Evolutionary conservation across 306 rosid genomes (phyloP).

Genomic region (Castanea mollissima): DNA sequence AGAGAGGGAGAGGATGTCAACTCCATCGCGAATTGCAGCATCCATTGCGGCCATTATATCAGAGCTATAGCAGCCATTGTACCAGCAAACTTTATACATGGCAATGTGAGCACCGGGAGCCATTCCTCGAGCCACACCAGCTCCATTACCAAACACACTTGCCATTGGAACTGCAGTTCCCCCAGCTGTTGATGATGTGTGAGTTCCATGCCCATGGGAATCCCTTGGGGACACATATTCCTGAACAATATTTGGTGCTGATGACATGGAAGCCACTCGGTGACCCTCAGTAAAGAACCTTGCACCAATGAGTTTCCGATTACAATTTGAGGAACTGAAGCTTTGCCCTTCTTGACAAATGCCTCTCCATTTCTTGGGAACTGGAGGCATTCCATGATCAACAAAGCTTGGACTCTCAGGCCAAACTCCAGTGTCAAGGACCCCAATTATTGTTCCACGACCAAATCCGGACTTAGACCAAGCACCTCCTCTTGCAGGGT

Average conservation of each 20-base stretch:
- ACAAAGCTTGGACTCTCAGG: conserved; percentile 87
- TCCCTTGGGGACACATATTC: conserved; percentile 84
- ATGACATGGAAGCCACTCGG: conserved; percentile 40
- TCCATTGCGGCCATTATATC: conserved; percentile 91
- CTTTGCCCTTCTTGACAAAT: conserved; percentile 73
- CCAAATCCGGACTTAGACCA: conserved; percentile 74
- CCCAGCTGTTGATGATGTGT: conserved; percentile 80
- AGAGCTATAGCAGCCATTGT: conserved; percentile 83
- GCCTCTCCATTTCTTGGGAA: conserved; percentile 80
- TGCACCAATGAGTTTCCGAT: conserved; percentile 83
- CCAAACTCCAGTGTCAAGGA: conserved; percentile 94
- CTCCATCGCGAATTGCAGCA: conserved; percentile 76
- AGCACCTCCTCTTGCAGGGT: conserved; percentile 42
- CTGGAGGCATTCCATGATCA: conserved; percentile 69
- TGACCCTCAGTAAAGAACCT: conserved; percentile 85
- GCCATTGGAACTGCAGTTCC: conserved; percentile 65
- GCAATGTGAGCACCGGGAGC: conserved; percentile 89
- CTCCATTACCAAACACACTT: conserved; percentile 67
- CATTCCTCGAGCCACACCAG: conserved; percentile 84
- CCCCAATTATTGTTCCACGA: conserved; percentile 70
- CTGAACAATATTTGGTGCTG: conserved; percentile 32
- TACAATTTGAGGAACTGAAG: conserved; percentile 71
- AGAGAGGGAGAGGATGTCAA: conserved; percentile 80
- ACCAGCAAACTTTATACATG: conserved; percentile 88
- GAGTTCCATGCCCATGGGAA: conserved; percentile 88